Evolutionary conservation across 768 basidiomycete genomes (phyloP).

Genomic region (Rubroboletus pulcherrimus): DNA sequence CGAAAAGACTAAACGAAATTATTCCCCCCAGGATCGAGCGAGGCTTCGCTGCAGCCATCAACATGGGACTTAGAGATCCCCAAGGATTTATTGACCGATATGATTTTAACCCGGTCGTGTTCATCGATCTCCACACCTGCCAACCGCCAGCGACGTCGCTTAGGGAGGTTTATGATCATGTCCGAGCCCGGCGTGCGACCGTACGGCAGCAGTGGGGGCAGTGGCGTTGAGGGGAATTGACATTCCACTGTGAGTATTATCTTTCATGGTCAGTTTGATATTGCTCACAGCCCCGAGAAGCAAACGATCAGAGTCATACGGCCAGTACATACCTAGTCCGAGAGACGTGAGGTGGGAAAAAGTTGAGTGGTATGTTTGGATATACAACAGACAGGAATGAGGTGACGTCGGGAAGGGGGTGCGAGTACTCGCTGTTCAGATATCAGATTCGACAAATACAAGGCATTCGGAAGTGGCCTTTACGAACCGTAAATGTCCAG

Average conservation of each 20-base stretch:
- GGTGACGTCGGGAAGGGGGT: background rate
- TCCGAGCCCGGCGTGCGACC: background rate
- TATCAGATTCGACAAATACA: background rate
- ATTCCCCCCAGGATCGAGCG: background rate
- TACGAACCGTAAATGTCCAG: background rate
- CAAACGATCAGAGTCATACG: background rate
- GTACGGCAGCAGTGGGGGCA: background rate
- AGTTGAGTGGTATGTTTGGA: background rate
- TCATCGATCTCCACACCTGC: background rate
- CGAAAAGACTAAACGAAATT: background rate
- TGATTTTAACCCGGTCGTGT: background rate
- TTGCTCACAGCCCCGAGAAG: background rate
- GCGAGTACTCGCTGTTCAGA: background rate
- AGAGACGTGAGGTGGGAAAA: background rate
- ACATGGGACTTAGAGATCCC: background rate
- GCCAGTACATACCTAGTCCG: background rate
- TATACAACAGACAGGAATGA: background rate
- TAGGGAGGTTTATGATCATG: accelerated
- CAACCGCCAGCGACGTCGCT: background rate
- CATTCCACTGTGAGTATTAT: background rate
- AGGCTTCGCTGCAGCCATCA: background rate
- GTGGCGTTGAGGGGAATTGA: too few relatives aligned
- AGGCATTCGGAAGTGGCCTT: background rate
- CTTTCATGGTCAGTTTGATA: too few relatives aligned
- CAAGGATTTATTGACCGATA: background rate